Evolutionary conservation across 768 basidiomycete species (phyloP), one percentile per base, ranked within the genome.

Genomic region (Candolleomyces aberdarensis): DNA sequence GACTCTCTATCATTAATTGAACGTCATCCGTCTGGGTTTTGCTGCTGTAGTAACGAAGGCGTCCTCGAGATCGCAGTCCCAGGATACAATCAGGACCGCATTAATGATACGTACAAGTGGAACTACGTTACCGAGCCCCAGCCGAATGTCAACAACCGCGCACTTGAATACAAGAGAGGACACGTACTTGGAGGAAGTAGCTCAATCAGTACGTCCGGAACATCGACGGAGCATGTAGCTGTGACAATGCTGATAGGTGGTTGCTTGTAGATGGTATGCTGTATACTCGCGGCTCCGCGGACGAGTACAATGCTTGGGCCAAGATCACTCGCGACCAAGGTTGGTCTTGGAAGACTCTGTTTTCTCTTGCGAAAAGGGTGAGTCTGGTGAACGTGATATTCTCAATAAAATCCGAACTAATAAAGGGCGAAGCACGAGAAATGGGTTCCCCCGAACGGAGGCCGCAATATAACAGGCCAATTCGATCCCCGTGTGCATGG

Each of bases 401-500:
- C 26, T 2, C 1, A 26, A 26, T 26, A 26, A 26, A 26, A 26
- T 1, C 2, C 1, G 26, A 26, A 26, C 26, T 26, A 26, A 26
- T 26, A 26, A 26, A 26, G 26, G 26, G 3, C 8, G 8, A n/a
- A 80, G 78, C 72, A 72, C 61, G 80, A 82, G 63, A 69, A 64
- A 40, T 75, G 67, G 59, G 65, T 65, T 1, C 63, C 69, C 10
- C 76, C 80, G 0, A 71, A 70, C 2, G 78, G 80, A 55, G 57
- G 66, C 17, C 78, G 78, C 60, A 68, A 78, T 59, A 76, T 68
- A 29, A 66, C 65, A 2, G 73, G 74, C 7, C 69, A 80, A 60
- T 76, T 69, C 54, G 64, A 76, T 58, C 76, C 80, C 0, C 20
- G 65, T 0, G 62, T 76, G 8, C 79, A 80, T 62, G 71, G 76